A percentile compares a stretch with the other conserved stretches of the same genome.
Conservation (phyloP, 805 yeast genomes). For the Myxozyma lipomycoides region DNA sequence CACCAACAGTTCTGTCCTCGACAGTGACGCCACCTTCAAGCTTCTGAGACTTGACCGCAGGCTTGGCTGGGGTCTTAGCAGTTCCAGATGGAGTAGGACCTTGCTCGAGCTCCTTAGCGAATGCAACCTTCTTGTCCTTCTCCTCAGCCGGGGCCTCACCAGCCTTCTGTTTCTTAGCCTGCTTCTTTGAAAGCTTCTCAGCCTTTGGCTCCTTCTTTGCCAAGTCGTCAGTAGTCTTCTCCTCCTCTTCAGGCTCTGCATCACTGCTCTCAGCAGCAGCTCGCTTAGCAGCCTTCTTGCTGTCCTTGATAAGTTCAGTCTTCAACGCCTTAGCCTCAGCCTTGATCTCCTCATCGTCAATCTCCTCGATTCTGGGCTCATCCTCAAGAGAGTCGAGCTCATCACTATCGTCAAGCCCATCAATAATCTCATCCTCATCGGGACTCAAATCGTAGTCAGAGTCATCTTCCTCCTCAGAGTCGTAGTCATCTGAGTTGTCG, state of each 20-base stretch:
- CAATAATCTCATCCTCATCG: slow-evolving; percentile 33
- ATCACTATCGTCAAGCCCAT: slow-evolving; percentile 33
- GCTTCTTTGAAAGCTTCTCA: slow-evolving; percentile 28
- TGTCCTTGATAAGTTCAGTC: not conserved
- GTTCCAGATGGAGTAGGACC: slow-evolving; percentile 65
- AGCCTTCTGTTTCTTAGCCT: slow-evolving; percentile 24
- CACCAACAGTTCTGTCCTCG: slow-evolving; percentile 89
- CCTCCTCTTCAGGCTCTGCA: slow-evolving; percentile 11
- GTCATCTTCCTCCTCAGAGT: slow-evolving; percentile 34
- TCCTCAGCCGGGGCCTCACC: slow-evolving; percentile 34
- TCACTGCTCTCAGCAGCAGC: slow-evolving; percentile 21
- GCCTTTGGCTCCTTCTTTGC: slow-evolving; percentile 2
- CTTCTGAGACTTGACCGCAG: slow-evolving; percentile 50
- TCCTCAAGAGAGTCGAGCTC: slow-evolving; percentile 42
- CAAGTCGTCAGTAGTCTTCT: slow-evolving; percentile 22
- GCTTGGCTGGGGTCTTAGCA: slow-evolving; percentile 12
- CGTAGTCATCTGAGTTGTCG: slow-evolving; percentile 48
- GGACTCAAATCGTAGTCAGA: slow-evolving; percentile 38
- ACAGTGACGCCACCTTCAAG: slow-evolving; percentile 88
- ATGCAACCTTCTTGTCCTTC: slow-evolving; percentile 76
- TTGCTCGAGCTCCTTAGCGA: slow-evolving; percentile 86
- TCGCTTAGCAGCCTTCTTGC: slow-evolving; percentile 26
- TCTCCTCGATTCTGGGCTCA: slow-evolving; percentile 8
- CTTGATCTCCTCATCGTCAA: slow-evolving; percentile 36
- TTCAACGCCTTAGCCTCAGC: slow-evolving; percentile 16